Percentiles rank a stretch among this genome's conserved stretches.
phyloP scores from a whole-genome alignment of 73 alveolate species.

The Effrenium voratum region DNA sequence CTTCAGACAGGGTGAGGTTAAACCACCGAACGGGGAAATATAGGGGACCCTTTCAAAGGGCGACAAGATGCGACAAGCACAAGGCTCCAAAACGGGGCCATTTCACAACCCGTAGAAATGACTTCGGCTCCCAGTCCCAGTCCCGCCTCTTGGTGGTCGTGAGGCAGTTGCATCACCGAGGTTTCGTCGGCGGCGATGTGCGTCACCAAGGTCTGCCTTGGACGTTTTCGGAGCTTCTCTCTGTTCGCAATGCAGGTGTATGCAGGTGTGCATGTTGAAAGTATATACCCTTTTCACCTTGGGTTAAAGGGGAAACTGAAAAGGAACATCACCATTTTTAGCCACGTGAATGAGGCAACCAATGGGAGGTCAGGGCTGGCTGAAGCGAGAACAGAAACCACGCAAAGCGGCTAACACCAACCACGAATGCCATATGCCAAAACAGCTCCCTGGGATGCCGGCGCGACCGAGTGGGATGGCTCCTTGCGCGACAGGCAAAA shows the following conservation, averaged over 20 bases:
- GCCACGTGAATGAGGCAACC: not conserved
- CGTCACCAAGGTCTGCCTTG: constrained; percentile 25
- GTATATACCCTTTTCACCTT: no score
- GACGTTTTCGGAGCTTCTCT: not conserved
- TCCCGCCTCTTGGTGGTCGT: not conserved
- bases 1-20: no score
- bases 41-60: no score
- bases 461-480: no score
- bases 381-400: not conserved
- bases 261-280: not conserved
- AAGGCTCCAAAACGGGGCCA: not conserved
- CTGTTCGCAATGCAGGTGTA: not conserved
- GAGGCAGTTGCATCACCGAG: constrained; percentile 52
- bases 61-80: not conserved
- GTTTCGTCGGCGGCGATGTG: constrained; percentile 66
- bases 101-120: not conserved
- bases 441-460: no score
- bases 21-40: no score
- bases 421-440: no score
- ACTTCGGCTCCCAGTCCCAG: not conserved
- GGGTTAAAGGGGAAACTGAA: not conserved
- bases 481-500: not conserved
- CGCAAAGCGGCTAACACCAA: not conserved
- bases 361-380: not conserved
- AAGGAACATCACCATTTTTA: no score